Conservation (phyloP, 345 rosid species). For the Dimocarpus longan region DNA sequence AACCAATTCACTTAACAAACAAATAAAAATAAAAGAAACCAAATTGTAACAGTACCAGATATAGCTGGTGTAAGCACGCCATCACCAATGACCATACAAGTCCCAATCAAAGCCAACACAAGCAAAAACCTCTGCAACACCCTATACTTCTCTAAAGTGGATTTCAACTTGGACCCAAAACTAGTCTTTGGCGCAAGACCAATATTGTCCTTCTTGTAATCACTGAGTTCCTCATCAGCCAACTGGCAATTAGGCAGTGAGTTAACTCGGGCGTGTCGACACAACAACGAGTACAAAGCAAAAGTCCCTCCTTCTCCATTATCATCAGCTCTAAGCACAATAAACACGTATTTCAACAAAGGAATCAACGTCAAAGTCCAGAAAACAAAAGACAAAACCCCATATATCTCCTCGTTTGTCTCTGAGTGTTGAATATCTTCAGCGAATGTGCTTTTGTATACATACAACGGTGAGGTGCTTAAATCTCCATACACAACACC, state of each 20-base stretch:
- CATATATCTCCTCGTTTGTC: slow-evolving; percentile 86
- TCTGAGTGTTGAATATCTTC: slow-evolving; percentile 75
- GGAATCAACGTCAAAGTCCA: slow-evolving; percentile 95
- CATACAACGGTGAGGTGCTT: slow-evolving; percentile 84
- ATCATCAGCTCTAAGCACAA: slow-evolving; percentile 86
- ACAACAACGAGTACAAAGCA: slow-evolving; percentile 83
- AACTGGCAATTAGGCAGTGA: slow-evolving; percentile 76
- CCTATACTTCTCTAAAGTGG: slow-evolving; percentile 61
- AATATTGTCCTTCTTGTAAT: slow-evolving; percentile 56
- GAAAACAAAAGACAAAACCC: slow-evolving; percentile 82
- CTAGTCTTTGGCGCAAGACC: slow-evolving; percentile 38
- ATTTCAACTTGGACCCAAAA: slow-evolving; percentile 61
- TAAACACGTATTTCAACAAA: slow-evolving; percentile 74
- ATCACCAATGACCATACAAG: slow-evolving; percentile 98
- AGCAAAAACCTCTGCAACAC: slow-evolving; percentile 79
- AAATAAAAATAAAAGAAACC: not conserved
- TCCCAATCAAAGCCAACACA: slow-evolving; percentile 79
- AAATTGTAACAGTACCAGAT: slow-evolving; percentile 57
- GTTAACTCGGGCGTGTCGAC: slow-evolving; percentile 88
- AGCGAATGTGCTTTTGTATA: slow-evolving; percentile 77
- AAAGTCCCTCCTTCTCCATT: slow-evolving; percentile 96
- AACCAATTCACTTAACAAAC: not conserved
- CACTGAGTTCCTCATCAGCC: slow-evolving; percentile 72
- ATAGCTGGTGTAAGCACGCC: slow-evolving; percentile 88
- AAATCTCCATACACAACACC: slow-evolving; percentile 98